Evolutionary conservation across 2,329 filamentous ascomycete species (phyloP).

Genomic region (Aspergillus candidus): DNA sequence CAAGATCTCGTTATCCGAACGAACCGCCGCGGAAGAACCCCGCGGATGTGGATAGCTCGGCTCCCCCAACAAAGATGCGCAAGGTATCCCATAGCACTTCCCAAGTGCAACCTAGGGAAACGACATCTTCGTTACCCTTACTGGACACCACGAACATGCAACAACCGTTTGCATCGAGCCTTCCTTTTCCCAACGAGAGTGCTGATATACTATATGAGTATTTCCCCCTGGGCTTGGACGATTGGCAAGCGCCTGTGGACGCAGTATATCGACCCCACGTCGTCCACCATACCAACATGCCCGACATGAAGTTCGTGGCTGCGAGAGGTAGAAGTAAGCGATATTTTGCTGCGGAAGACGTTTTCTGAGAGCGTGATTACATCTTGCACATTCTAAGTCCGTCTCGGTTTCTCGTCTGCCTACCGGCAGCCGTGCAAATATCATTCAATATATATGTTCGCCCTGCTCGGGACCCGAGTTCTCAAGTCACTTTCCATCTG

Average conservation of each 20-base stretch:
- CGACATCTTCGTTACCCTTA: slow-evolving; percentile 28
- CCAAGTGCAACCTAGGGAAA: slow-evolving; percentile 25
- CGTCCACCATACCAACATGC: slow-evolving; percentile 75
- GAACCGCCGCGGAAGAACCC: slow-evolving; percentile 24
- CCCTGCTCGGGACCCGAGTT: too few relatives aligned
- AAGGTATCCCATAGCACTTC: slow-evolving; percentile 29
- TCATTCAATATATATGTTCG: neutral
- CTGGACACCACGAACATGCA: slow-evolving; percentile 29
- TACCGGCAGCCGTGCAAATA: too few relatives aligned
- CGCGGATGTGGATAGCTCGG: slow-evolving; percentile 22
- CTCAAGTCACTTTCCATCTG: neutral
- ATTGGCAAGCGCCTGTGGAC: slow-evolving; percentile 86
- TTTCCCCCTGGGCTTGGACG: slow-evolving; percentile 83
- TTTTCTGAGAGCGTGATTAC: slow-evolving; percentile 20
- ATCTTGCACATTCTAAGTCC: too few relatives aligned
- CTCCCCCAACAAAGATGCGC: slow-evolving; percentile 34
- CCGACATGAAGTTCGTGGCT: slow-evolving; percentile 65
- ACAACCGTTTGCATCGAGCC: slow-evolving; percentile 52
- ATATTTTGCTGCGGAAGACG: slow-evolving; percentile 62
- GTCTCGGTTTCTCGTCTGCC: too few relatives aligned
- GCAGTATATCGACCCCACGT: slow-evolving; percentile 88
- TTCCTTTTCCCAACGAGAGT: slow-evolving; percentile 53
- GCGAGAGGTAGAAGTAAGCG: slow-evolving; percentile 61
- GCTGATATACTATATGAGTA: slow-evolving; percentile 89
- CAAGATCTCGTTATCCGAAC: slow-evolving; percentile 18